Evolutionary conservation across 108 stramenopile species (phyloP), one percentile per base, ranked within the genome.

Genomic region (Skeletonema costatum): DNA sequence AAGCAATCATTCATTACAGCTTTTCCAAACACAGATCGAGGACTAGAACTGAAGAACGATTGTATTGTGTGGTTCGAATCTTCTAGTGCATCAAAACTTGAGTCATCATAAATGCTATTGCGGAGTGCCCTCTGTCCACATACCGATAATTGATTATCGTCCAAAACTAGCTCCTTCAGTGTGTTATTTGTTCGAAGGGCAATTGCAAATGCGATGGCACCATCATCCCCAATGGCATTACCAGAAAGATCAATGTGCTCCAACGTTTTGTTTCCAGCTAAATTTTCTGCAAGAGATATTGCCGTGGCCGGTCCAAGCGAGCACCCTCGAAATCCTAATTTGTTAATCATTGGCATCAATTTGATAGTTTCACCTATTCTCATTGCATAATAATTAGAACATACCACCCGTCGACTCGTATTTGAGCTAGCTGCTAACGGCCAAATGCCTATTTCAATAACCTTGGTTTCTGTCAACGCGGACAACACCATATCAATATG

Each of bases 221-320:
- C 77, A 32, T 78, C 71, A 44, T 78, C 71, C 8, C 50, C 71
- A 17, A 78, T 21, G n/a, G 32, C 17, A 44, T 78, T 78, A 30
- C 16, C 19, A 21, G 51, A 53, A 1, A 53, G 21, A 53, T 53
- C 51, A 53, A 53, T 25, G 7, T 53, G 51, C 17, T 21, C 21
- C 16, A 53, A 53, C 17, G 51, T 53, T 5, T 53, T 53, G 21
- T 53, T 53, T 21, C 8, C 51, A 25, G 51, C 21, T 19, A 53
- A 6, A 53, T 53, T 53, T 8, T 53, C 19, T 25, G 51, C 51
- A 53, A 53, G 51, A 53, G 51, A 53, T 25, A 53, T 53, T 19
- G 51, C 51, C 51, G 51, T 21, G 5, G 17, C 0, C 8, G 51
- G 51, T 21, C 51, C 51, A 4, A 53, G 7, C 51, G 21, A 21